These are phyloP conservation scores for Eruca vesicaria DNA, from an alignment of 441 rosid genomes.

Conservation along the genomic window DNA sequence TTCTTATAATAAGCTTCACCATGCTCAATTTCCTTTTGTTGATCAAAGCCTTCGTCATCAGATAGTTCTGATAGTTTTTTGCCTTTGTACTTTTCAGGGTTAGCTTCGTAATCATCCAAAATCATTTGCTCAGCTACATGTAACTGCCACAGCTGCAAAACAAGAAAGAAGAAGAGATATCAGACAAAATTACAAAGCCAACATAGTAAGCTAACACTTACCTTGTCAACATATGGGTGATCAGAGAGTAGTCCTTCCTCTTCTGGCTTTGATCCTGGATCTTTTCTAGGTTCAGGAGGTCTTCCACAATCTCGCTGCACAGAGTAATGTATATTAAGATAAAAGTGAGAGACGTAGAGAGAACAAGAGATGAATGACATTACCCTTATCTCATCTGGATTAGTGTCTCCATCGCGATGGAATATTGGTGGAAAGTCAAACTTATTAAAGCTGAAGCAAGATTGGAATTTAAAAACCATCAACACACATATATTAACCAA, in stretches of 20 bases:
- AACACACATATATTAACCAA: slow-evolving; percentile 12
- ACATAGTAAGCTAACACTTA: slow-evolving; percentile 16
- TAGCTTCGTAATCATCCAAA: slow-evolving; percentile 77
- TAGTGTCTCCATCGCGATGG: slow-evolving; percentile 79
- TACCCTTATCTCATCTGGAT: slow-evolving; percentile 83
- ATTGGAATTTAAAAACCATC: slow-evolving; percentile 4
- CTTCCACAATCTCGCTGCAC: slow-evolving; percentile 88
- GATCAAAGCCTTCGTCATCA: slow-evolving; percentile 74
- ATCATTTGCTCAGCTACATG: slow-evolving; percentile 97
- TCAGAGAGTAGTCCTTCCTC: slow-evolving; percentile 80
- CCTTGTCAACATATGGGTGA: slow-evolving; percentile 95
- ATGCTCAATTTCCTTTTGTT: slow-evolving; percentile 59
- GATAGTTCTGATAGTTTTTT: slow-evolving; percentile 75
- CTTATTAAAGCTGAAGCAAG: slow-evolving; percentile 75
- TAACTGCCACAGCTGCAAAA: slow-evolving; percentile 89
- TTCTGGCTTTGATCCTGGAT: slow-evolving; percentile 74
- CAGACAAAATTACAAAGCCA: background rate
- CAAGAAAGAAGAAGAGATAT: slow-evolving; percentile 17
- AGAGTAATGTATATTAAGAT: background rate
- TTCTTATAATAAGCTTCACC: slow-evolving; percentile 65
- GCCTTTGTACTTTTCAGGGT: slow-evolving; percentile 83
- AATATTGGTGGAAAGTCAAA: slow-evolving; percentile 92
- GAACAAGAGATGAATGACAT: background rate
- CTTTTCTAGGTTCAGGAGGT: slow-evolving; percentile 86
- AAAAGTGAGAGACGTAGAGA: slow-evolving; percentile 3